Evolutionary conservation across 2,329 filamentous ascomycete species (phyloP).

Genomic region (Monilinia polystroma): DNA sequence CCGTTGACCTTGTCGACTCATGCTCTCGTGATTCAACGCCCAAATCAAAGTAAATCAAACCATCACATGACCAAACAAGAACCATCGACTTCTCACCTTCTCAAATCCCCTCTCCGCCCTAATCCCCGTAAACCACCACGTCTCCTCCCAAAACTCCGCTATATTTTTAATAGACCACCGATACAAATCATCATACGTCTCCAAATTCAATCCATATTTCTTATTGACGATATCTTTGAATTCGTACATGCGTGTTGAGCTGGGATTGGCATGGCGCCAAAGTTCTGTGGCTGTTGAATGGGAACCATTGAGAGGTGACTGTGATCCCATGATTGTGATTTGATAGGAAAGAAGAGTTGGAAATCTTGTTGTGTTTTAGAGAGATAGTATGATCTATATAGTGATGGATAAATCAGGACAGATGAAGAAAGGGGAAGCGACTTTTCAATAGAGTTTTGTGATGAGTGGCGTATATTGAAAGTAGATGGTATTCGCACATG

Average conservation of each 20-base stretch:
- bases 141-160: conserved; percentile 76
- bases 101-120: conserved; percentile 63
- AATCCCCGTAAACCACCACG: conserved; percentile 81
- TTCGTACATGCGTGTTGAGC: conserved; percentile 66
- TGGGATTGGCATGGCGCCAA: conserved; percentile 69
- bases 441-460: background rate
- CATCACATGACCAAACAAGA: conserved; percentile 20
- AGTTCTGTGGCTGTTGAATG: conserved; percentile 48
- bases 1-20: conserved; percentile 5
- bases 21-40: background rate
- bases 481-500: background rate
- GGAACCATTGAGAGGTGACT: background rate
- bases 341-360: background rate
- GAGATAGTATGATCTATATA: background rate
- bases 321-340: conserved; percentile 6
- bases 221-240: conserved; percentile 70
- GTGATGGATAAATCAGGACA: background rate
- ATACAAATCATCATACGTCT: conserved; percentile 73
- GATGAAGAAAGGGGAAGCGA: conserved; percentile 19
- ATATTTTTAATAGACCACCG: conserved; percentile 80
- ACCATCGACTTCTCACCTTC: conserved; percentile 48
- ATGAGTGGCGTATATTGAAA: background rate
- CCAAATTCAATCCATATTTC: conserved; percentile 61
- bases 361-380: background rate
- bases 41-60: background rate